Evolutionary conservation across 2,329 filamentous ascomycete species (phyloP), one percentile per base, ranked within the genome.

Genomic region (Diaporthe longicolla): DNA sequence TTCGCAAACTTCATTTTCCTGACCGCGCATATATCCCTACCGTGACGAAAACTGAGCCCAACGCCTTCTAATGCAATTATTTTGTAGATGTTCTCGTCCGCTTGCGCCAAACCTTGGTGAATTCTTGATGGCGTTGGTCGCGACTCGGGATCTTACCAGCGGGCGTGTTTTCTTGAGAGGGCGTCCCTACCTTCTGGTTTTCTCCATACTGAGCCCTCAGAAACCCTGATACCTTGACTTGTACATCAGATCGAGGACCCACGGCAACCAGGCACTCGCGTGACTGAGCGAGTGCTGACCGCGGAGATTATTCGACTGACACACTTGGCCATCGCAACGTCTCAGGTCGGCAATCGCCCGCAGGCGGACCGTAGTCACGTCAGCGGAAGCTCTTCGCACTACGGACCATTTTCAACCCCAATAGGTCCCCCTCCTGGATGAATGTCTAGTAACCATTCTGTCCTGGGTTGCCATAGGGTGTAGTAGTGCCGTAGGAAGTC

Each of bases 391-490:
- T 19, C 26, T 32, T 40, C 48, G 1, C 8, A 40, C 37, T 54
- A 40, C 21, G 43, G 21, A 4, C 24, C 13, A 26, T 40, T 54
- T 6, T 54, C 45, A 57, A 26, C 58, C 57, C 48, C 10, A 24
- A 70, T 21, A 59, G 19, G 21, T 5, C n/a, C 43, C 40, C 45
- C 21, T 15, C 55, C 35, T 43, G 29, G 15, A 32, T 17, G n/a
- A 29, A 32, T 26, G 19, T 29, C 40, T 68, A 72, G 66, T 73
- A 89, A 45, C 86, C 85, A 58, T 83, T 83, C 73, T 86, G 83
- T n/a, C 88, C 87, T 21, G 88, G 87, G 52, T 86, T 84, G 19
- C 88, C 88, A 63, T 88, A 87, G 1, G 85, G 84, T 6, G 84
- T 86, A 9, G 82, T 79, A 21, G 81, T 82, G 8, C 82, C 80